Base-by-base conservation (phyloP, 257 asterid genomes). In the Oldenlandia corymbosa region DNA sequence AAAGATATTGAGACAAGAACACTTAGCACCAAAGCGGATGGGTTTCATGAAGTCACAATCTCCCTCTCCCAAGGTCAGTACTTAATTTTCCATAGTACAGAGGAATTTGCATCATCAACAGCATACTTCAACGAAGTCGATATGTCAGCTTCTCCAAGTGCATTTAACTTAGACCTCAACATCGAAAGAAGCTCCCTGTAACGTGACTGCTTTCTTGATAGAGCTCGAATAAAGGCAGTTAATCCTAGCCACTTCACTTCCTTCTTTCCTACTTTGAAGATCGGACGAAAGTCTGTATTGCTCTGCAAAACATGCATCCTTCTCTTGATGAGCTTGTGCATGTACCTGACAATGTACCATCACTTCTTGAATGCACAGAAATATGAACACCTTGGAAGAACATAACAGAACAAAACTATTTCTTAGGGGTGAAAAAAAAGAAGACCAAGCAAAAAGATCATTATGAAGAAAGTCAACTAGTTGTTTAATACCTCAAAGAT, bases 171-270 rank as follows among this genome's bases (percentile, higher is more conserved):
- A 8, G 67, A 68, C 59, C 69, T 67, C 60, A 91, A 45, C 47
- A 77, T 23, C 59, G 47, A 53, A 64, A 88, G 64, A 70, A 91
- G 62, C 71, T 69, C 72, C 60, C 62, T 78, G 78, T 85, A 68
- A 9, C 81, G 72, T 1, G 92, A 76, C 46, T 88, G 85, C 65
- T 91, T 91, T 72, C 85, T 84, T 75, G 65, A 70, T 61, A 91
- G 43, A 50, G 81, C 94, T 48, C 80, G 84, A 28, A 60, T 50
- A 56, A 81, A 86, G 31, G 96, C 96, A 45, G 71, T 74, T 60
- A 86, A 69, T 5, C 98, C 96, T 1, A 91, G 95, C 92, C 91
- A 88, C 45, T 81, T 55, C 1, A 80, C 66, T 41, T 91, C 96
- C 67, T 55, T 60, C 72, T 71, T 81, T 59, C 61, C 71, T 71